Conservation (phyloP, 164 flowering plant species). For the Buxus sempervirens region DNA sequence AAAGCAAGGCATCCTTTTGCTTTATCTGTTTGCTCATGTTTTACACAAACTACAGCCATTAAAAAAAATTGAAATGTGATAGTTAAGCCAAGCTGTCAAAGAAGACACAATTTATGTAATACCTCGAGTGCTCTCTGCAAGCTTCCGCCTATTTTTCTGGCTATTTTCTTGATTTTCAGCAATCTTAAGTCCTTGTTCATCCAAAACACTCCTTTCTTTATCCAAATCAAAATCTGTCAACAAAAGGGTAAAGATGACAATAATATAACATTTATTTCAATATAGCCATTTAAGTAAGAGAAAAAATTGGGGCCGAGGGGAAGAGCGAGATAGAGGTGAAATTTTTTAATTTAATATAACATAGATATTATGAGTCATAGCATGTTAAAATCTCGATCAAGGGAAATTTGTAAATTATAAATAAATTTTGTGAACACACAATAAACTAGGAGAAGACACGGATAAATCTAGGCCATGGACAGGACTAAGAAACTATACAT, state of each 20-base stretch:
- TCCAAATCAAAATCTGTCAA: conserved; percentile 86
- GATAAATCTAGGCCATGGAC: not conserved
- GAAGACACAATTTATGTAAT: conserved; percentile 6
- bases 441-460: not conserved
- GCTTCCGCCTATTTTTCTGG: conserved; percentile 91
- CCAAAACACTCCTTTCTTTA: conserved; percentile 79
- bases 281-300: not conserved
- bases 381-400: not conserved
- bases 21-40: not conserved
- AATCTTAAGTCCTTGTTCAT: conserved; percentile 94
- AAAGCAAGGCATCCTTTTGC: too few species aligned
- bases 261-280: not conserved
- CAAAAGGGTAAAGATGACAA: conserved; percentile 1
- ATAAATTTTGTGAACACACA: not conserved
- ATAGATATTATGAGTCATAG: not conserved
- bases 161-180: conserved; percentile 99
- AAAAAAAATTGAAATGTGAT: not conserved
- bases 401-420: not conserved
- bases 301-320: too few species aligned
- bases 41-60: not conserved
- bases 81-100: not conserved
- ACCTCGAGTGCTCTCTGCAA: conserved; percentile 99
- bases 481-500: not conserved
- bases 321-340: not conserved
- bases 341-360: not conserved